Evolutionary conservation across 495 filamentous ascomycete genomes (phyloP).

Genomic region (Neurospora terricola): DNA sequence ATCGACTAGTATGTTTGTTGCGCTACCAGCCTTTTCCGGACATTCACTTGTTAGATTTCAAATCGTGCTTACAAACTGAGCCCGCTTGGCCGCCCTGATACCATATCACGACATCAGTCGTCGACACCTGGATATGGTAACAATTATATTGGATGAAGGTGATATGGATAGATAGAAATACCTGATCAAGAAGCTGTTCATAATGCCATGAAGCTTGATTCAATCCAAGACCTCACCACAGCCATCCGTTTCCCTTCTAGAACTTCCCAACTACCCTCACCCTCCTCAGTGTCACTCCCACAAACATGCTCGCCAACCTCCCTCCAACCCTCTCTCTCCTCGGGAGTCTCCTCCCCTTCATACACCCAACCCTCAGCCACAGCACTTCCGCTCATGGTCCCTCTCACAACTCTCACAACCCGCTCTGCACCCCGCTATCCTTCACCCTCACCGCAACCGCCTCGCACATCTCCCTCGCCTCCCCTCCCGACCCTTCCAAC

Average conservation of each 20-base stretch:
- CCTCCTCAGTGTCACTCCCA: not conserved
- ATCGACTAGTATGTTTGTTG: not conserved
- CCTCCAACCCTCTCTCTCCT: not conserved
- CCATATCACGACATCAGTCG: not conserved
- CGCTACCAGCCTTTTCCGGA: not conserved
- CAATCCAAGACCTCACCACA: not conserved
- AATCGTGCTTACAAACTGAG: not conserved
- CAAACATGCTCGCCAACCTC: not conserved
- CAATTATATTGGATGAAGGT: not conserved
- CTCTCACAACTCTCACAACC: not conserved
- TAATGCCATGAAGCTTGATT: not conserved
- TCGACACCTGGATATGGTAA: not conserved
- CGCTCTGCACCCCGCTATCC: not conserved
- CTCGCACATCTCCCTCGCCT: not conserved
- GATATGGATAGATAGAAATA: not conserved
- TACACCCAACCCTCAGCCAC: not conserved
- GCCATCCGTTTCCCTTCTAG: not conserved
- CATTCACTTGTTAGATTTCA: not conserved
- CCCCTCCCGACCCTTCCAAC: conserved; percentile 3
- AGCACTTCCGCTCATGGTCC: not conserved
- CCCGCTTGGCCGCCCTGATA: not conserved
- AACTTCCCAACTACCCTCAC: not conserved
- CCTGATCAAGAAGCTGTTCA: not conserved
- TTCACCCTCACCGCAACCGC: not conserved
- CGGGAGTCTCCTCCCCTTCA: not conserved